These are phyloP conservation scores for Ganoderma lucidum DNA, from an alignment of 1,284 basidiomycete genomes.

Conservation along the genomic window DNA sequence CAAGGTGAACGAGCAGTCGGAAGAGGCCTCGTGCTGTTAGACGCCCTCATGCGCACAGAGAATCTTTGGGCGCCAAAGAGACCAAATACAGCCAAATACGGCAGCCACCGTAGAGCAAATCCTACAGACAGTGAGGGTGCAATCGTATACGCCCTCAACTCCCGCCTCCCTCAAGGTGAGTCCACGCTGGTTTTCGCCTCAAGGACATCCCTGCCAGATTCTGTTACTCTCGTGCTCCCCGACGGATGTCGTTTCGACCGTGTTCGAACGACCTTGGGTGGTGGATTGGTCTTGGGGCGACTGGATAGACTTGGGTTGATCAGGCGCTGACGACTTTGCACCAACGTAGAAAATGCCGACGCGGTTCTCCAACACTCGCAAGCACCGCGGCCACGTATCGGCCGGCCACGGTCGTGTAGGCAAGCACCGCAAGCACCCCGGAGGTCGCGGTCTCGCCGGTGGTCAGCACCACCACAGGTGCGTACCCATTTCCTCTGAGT, in stretches of 20 bases:
- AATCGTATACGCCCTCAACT: slow-evolving; percentile 39
- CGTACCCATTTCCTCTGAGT: slow-evolving; percentile 41
- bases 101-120: slow-evolving; percentile 34
- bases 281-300: slow-evolving; percentile 55
- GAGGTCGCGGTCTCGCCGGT: slow-evolving; percentile 99
- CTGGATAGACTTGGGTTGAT: slow-evolving; percentile 37
- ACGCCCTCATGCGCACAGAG: background rate
- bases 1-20: too few species aligned
- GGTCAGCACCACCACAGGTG: slow-evolving; percentile 99
- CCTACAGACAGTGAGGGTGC: slow-evolving; percentile 20
- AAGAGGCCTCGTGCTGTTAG: background rate
- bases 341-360: slow-evolving; percentile 85
- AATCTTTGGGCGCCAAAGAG: slow-evolving; percentile 39
- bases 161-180: slow-evolving; percentile 72
- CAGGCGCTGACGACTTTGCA: slow-evolving; percentile 29
- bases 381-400: slow-evolving; percentile 98
- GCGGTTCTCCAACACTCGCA: slow-evolving; percentile 94
- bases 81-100: slow-evolving; percentile 45
- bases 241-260: slow-evolving; percentile 43
- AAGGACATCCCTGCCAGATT: slow-evolving; percentile 35
- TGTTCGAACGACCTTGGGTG: slow-evolving; percentile 44
- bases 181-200: slow-evolving; percentile 42
- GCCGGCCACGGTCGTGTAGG: slow-evolving; percentile 99
- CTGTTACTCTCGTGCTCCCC: slow-evolving; percentile 31
- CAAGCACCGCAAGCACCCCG: slow-evolving; percentile 99